Evolutionary conservation across 176 grass and related monocot species (phyloP), one percentile per base, ranked within the genome.

Genomic region (Carex pumila): DNA sequence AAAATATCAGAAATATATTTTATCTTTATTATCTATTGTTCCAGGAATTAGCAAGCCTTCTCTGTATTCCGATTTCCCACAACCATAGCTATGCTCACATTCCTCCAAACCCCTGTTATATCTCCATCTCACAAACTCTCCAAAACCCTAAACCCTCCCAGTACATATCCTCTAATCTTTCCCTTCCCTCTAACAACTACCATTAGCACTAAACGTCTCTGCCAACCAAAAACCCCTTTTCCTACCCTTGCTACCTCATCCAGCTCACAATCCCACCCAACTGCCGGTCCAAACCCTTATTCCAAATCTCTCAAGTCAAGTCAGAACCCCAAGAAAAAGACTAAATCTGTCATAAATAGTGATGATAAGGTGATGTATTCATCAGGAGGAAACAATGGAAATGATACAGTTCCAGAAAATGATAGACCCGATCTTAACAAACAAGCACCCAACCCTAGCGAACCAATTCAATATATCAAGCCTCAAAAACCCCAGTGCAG

Each of bases 191-290:
- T 80, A 37, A 75, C 83, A 3, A 68, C 83, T 10, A 85, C 68
- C 72, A 72, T 41, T 61, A 41, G 1, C 67, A 57, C 13, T 45
- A 57, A 77, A 71, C 18, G 3, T 25, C 69, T 60, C 75, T 62
- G 87, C 55, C 57, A 59, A 12, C 84, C 84, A 0, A 79, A 88
- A 22, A 14, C 89, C 15, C 32, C 74, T 56, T 69, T 71, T 5
- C 90, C 87, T 58, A 79, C 91, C 7, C 85, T 86, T 86, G 59
- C 66, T 78, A 22, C 49, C 64, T 80, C 65, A 83, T 82, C 79
- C 36, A 34, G 29, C 85, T 84, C 58, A 71, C 67, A 64, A 37
- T 32, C 72, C 45, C 72, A 49, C 22, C 55, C 72, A 53, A 75
- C n/a, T 54, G 45, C 72, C 3, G 3, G 49, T 83, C 80, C 86